Percentiles rank a stretch among this genome's conserved stretches.
phyloP scores from a whole-genome alignment of 1,284 basidiomycete genomes.

The Amylostereum areolatum region DNA sequence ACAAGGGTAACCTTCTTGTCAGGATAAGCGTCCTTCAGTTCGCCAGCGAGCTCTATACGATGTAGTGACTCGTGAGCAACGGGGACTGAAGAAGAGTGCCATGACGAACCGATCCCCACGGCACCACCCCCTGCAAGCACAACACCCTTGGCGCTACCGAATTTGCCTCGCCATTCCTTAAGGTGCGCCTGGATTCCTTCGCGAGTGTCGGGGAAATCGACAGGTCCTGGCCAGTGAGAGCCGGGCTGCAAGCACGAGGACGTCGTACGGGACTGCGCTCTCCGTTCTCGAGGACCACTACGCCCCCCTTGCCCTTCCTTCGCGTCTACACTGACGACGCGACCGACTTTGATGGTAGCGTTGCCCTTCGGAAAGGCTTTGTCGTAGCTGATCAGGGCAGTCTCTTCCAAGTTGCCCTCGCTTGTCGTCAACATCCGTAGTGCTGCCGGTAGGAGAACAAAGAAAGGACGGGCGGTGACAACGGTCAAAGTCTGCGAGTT shows the following conservation, averaged over 20 bases:
- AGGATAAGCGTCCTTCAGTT: slow-evolving; percentile 42
- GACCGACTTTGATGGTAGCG: slow-evolving; percentile 32
- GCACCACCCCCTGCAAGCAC: slow-evolving; percentile 48
- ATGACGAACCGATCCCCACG: slow-evolving; percentile 37
- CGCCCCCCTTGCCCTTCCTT: slow-evolving; percentile 27
- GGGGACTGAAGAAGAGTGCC: not conserved
- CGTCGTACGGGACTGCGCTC: slow-evolving; percentile 36
- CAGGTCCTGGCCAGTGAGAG: slow-evolving; percentile 37
- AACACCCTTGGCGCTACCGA: slow-evolving; percentile 35
- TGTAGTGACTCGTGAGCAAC: not conserved
- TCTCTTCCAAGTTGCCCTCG: slow-evolving; percentile 31
- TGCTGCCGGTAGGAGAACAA: slow-evolving; percentile 29
- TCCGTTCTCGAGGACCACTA: slow-evolving; percentile 32
- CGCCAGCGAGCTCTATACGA: slow-evolving; percentile 40
- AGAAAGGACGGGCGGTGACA: slow-evolving; percentile 32
- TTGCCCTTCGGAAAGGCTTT: slow-evolving; percentile 32
- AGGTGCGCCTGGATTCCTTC: slow-evolving; percentile 29
- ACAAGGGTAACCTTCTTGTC: slow-evolving; percentile 54
- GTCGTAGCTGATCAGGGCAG: slow-evolving; percentile 34
- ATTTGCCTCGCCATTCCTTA: slow-evolving; percentile 29
- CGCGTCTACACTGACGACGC: slow-evolving; percentile 29
- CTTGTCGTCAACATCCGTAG: slow-evolving; percentile 34
- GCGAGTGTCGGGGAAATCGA: slow-evolving; percentile 31
- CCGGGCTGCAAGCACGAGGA: slow-evolving; percentile 45
- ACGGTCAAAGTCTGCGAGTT: slow-evolving; percentile 32